Conservation (phyloP, 495 filamentous ascomycete species). For the Xeromyces bisporus region DNA sequence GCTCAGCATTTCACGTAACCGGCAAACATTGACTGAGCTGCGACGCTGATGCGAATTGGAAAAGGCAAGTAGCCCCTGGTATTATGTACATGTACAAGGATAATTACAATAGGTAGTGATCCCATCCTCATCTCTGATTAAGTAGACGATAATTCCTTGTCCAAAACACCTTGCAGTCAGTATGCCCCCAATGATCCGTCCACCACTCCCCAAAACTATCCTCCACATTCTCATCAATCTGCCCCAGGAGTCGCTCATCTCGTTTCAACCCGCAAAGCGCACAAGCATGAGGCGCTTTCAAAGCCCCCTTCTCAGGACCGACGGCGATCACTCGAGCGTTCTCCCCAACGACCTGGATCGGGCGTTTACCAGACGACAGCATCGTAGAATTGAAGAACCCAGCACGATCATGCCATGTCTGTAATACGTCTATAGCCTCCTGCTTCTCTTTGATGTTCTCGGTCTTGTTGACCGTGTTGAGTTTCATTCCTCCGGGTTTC, state of each 20-base stretch:
- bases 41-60: too few species aligned
- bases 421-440: slow-evolving; percentile 63
- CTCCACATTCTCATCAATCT: slow-evolving; percentile 58
- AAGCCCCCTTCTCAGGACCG: slow-evolving; percentile 38
- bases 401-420: slow-evolving; percentile 43
- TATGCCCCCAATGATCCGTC: slow-evolving; percentile 78
- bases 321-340: slow-evolving; percentile 40
- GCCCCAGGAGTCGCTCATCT: slow-evolving; percentile 54
- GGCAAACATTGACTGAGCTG: too few species aligned
- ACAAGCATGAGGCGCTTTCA: slow-evolving; percentile 61
- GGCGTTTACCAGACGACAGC: slow-evolving; percentile 17
- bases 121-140: slow-evolving; percentile 37
- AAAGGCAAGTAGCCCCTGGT: not conserved
- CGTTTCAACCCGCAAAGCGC: slow-evolving; percentile 75
- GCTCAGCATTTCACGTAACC: too few species aligned
- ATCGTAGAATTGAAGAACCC: slow-evolving; percentile 24
- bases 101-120: not conserved
- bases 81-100: not conserved
- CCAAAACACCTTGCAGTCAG: slow-evolving; percentile 74
- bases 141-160: slow-evolving; percentile 48
- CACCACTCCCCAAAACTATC: slow-evolving; percentile 96
- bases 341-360: slow-evolving; percentile 53
- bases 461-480: slow-evolving; percentile 60
- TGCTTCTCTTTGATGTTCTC: slow-evolving; percentile 73
- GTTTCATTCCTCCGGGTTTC: slow-evolving; percentile 69